A percentile compares a stretch with the other conserved stretches of the same genome.
These are phyloP conservation scores for Scedosporium boydii DNA, from an alignment of 2,329 filamentous ascomycete genomes.

Conservation along the genomic window DNA sequence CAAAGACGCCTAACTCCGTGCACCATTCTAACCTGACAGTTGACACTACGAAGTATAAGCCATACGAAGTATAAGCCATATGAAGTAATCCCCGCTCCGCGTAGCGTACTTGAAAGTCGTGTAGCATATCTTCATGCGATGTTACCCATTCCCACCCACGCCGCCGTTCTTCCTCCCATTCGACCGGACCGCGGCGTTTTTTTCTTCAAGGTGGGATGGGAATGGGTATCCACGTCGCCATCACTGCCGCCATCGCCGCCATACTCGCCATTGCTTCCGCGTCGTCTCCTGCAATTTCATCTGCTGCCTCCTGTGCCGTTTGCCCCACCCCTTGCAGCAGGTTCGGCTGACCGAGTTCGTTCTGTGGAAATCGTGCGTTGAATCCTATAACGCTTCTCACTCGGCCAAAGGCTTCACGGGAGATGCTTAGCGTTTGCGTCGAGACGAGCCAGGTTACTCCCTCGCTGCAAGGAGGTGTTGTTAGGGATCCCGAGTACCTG, in stretches of 20 bases:
- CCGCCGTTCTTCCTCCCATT: background rate
- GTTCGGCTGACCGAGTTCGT: constrained; percentile 33
- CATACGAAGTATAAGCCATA: too few relatives aligned
- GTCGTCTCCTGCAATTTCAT: background rate
- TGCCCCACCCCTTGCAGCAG: constrained; percentile 21
- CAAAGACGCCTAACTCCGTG: too few relatives aligned
- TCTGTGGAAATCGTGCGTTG: constrained; percentile 46
- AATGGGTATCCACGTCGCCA: background rate
- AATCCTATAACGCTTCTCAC: constrained; percentile 45
- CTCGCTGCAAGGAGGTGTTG: constrained; percentile 53
- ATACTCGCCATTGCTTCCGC: background rate
- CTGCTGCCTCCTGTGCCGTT: background rate
- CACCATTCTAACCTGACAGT: too few relatives aligned
- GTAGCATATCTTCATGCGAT: too few relatives aligned
- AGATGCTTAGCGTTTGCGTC: constrained; percentile 34
- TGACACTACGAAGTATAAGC: too few relatives aligned
- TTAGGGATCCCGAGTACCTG: constrained; percentile 50
- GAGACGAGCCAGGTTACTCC: constrained; percentile 44
- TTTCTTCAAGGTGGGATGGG: background rate
- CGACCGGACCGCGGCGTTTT: background rate
- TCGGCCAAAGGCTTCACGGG: constrained; percentile 37
- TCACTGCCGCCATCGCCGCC: background rate
- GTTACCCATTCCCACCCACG: too few relatives aligned
- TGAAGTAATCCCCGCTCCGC: too few relatives aligned
- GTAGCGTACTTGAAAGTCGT: too few relatives aligned